Base-by-base conservation (phyloP, 1,139 yeast genomes). In the Saccharomyces hybrid region DNA sequence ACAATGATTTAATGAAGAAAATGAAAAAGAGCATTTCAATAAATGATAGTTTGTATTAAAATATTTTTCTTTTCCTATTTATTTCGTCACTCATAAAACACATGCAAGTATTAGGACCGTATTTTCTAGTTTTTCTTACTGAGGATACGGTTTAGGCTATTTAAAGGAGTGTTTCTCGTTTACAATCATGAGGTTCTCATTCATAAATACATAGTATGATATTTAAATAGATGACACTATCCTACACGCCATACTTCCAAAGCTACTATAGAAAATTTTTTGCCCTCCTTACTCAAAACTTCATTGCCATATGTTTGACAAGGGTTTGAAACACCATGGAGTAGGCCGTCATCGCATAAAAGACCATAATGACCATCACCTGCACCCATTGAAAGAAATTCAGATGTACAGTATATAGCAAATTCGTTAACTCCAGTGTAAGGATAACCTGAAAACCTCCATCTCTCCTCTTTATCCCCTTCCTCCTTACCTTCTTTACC, bases 231-330 rank as follows among this genome's bases (percentile, higher is more conserved):
- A 8, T 38, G 25, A 25, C 20, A 25, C 56, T 56, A 67, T 8
- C 87, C 86, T 7, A 88, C 77, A 58, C 86, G 78, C 99, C 99
- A 93, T 0, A 93, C 79, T 66, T 93, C 99, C 48, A 93, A 73
- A 0, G 88, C 93, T 53, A 85, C 72, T 3, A 93, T 82, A 55
- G 79, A 80, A 70, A 93, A 93, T 63, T 82, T 84, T 2, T 71
- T 67, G n/a, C 83, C 82, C 47, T 80, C 79, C 13, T 71, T 73
- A 59, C 84, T 83, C 59, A 93, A 75, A 1, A 86, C 81, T 60
- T 89, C 97, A 69, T 93, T 93, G 2, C 96, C 97, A 75, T 88
- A 93, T 0, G 99, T 95, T 30, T 82, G 82, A 55, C 95, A 86
- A 2, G 81, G 78, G 64, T 82, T 83, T 41, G 93, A 83, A 0